These are phyloP conservation scores for Alloascoidea hylecoeti DNA, from an alignment of 805 yeast genomes.

Conservation along the genomic window DNA sequence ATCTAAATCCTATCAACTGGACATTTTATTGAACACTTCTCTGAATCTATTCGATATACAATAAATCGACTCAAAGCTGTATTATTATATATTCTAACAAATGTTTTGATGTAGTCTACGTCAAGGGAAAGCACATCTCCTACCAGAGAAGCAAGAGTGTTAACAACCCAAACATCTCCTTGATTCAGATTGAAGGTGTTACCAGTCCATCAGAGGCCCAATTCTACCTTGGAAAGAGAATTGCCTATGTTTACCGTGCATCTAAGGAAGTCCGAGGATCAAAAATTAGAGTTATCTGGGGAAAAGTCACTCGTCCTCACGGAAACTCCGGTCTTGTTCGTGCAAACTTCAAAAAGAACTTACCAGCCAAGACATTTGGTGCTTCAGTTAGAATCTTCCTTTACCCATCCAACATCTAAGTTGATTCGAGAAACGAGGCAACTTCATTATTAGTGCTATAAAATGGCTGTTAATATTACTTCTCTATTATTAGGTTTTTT, in stretches of 20 bases:
- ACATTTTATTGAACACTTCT: too few relatives aligned
- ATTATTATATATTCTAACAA: too few relatives aligned
- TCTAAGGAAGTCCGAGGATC: constrained; percentile 96
- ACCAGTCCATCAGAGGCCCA: constrained; percentile 83
- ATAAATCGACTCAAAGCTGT: too few relatives aligned
- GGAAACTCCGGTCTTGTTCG: constrained; percentile 97
- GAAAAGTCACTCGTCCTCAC: constrained; percentile 95
- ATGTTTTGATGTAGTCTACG: too few relatives aligned
- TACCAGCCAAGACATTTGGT: constrained; percentile 99
- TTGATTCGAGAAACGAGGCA: too few relatives aligned
- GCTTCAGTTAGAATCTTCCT: constrained; percentile 99
- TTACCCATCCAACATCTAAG: constrained; percentile 99
- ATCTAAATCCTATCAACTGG: too few relatives aligned
- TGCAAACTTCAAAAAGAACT: constrained; percentile 97
- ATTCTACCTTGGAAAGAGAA: constrained; percentile 99
- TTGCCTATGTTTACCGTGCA: constrained; percentile 99
- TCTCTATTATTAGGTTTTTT: background rate
- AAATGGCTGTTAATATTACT: background rate
- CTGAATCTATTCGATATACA: too few relatives aligned
- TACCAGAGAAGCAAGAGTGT: constrained; percentile 99
- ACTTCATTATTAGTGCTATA: background rate
- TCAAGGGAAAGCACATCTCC: constrained; percentile 99
- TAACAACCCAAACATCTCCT: constrained; percentile 96
- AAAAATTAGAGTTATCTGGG: constrained; percentile 99
- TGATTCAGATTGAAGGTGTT: constrained; percentile 96